Base-by-base conservation (phyloP, 202 grass and related monocot genomes). In the Zoysia matrella region DNA sequence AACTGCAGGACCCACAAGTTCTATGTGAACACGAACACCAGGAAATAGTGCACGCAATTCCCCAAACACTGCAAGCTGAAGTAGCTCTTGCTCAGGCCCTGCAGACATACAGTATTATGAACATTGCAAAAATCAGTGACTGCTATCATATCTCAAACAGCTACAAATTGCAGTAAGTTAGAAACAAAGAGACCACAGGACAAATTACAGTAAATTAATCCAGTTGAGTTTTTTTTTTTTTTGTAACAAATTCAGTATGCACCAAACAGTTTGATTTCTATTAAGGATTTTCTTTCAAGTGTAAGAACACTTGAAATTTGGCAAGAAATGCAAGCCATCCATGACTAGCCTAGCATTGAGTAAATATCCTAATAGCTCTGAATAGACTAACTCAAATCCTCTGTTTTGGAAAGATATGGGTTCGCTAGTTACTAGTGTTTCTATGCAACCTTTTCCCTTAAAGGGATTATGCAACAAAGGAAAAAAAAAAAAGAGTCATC, bases 81-180 rank as follows among this genome's bases (percentile, higher is more conserved):
- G 77, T 41, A 98, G 60, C 70, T 98, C 95, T 80, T 91, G 93
- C 79, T 98, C 92, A 84, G 95, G 92, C 45, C 95, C 95, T 98
- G 89, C 69, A 91, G 68, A 88, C 2, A 80, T 80, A 77, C 11
- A 47, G 74, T 58, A 48, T 50, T 46, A 72, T 76, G 51, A 81
- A 60, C 6, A 77, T 77, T 11, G 2, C 7, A 67, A 79, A 79
- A 77, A 85, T 61, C 16, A 85, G 67, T 77, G 56, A 22, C 54
- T 84, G 75, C 9, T 74, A 74, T 74, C 18, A 30, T 69, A 67
- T 11, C 49, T 77, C 11, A 78, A 68, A 67, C 12, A 71, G 42
- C 49, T 57, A 82, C 39, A 4, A 51, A 70, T 81, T 18, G 56
- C 46, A 65, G 15, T 72, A 72, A 56, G 58, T 41, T 13, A 42